phyloP scores from a whole-genome alignment of 116 monocot species.

The Iris pallida region DNA sequence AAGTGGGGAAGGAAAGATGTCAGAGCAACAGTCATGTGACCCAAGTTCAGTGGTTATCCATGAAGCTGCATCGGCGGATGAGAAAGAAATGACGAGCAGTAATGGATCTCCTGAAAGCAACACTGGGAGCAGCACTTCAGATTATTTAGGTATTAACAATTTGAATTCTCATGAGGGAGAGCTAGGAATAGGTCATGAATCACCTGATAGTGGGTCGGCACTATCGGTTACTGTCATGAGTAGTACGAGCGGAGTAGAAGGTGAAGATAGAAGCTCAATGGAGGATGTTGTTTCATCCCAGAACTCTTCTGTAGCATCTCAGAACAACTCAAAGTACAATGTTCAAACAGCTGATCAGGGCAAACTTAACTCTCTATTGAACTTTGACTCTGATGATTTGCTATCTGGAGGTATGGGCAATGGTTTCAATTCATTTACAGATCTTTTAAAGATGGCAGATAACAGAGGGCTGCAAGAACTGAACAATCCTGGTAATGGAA shows the following conservation, averaged over 20 bases:
- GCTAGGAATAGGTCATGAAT: constrained; percentile 19
- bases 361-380: constrained; percentile 17
- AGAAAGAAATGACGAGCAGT: constrained; percentile 23
- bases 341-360: constrained; percentile 20
- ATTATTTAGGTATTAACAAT: constrained; percentile 10
- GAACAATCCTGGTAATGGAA: constrained; percentile 9
- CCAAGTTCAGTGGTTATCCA: constrained; percentile 23
- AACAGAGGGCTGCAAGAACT: constrained; percentile 11
- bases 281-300: constrained; percentile 59
- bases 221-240: constrained; percentile 4
- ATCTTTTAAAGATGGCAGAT: constrained; percentile 28
- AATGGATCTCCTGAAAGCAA: constrained; percentile 26
- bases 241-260: constrained; percentile 16
- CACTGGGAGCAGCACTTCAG: constrained; percentile 4
- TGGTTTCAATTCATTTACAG: constrained; percentile 18
- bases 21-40: constrained; percentile 14
- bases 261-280: constrained; percentile 28
- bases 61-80: constrained; percentile 6
- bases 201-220: constrained; percentile 35
- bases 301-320: constrained; percentile 52
- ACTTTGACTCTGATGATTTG: constrained; percentile 18
- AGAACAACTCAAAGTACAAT: constrained; percentile 40
- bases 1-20: constrained; percentile 17
- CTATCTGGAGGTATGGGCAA: constrained; percentile 8
- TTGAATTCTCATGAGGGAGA: constrained; percentile 10